A percentile compares a stretch with the other conserved stretches of the same genome.
phyloP scores from a whole-genome alignment of 495 filamentous ascomycete genomes.

The Penicillium canariense region DNA sequence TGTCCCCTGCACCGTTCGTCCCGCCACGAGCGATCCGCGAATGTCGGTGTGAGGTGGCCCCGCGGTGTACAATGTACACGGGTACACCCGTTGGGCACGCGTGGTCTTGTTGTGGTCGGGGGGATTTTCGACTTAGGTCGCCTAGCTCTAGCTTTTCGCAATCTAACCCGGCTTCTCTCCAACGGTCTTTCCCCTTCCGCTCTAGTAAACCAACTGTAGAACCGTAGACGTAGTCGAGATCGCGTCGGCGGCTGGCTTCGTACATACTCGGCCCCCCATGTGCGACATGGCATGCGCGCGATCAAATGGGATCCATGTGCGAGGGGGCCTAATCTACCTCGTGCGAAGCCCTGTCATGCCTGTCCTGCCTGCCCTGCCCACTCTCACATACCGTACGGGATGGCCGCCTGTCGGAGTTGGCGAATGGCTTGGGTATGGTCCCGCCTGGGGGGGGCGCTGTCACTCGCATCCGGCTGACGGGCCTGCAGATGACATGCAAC shows the following conservation, averaged over 20 bases:
- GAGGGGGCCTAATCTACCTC: not conserved
- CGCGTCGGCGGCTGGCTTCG: too few relatives aligned
- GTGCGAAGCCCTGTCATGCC: not conserved
- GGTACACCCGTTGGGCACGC: constrained; percentile 7
- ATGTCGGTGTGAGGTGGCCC: constrained; percentile 23
- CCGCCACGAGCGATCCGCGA: constrained; percentile 3
- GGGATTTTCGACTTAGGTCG: constrained; percentile 3
- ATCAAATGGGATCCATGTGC: constrained; percentile 6
- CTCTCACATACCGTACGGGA: not conserved
- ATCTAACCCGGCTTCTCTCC: not conserved
- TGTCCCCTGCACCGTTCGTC: constrained; percentile 1
- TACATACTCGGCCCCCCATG: not conserved
- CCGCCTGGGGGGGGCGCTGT: not conserved
- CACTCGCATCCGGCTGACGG: constrained; percentile 9
- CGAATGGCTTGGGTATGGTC: not conserved
- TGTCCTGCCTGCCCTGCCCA: not conserved
- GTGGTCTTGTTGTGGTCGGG: not conserved
- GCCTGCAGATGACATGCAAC: constrained; percentile 19
- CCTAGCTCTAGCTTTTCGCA: constrained; percentile 1
- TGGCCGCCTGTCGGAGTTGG: not conserved
- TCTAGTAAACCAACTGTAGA: not conserved
- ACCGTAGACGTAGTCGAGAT: not conserved
- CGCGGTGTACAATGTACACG: not conserved
- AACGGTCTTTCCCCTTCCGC: not conserved
- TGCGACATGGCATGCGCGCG: not conserved